Percentiles rank a stretch among this genome's conserved stretches.
Conservation (phyloP, 2,329 filamentous ascomycete genomes). For the Xylariaceae sp. region DNA sequence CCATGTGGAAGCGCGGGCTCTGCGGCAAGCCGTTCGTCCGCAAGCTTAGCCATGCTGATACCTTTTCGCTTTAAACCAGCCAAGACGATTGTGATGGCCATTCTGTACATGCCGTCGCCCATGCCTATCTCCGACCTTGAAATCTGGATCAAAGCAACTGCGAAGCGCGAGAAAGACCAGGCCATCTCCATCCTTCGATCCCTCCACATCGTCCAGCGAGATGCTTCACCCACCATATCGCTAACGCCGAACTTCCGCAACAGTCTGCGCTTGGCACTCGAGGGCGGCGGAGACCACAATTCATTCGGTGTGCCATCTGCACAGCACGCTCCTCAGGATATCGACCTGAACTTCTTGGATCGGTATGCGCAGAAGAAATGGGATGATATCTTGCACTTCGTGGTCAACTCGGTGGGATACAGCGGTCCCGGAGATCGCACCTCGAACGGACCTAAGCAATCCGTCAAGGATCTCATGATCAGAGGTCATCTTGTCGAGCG, state of each 20-base stretch:
- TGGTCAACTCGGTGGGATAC: conserved; percentile 70
- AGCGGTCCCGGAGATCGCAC: conserved; percentile 31
- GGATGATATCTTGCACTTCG: conserved; percentile 94
- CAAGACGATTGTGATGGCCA: conserved; percentile 91
- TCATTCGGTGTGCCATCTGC: conserved; percentile 86
- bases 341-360: conserved; percentile 71
- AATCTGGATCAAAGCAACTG: conserved; percentile 69
- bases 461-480: conserved; percentile 79
- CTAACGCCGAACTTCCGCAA: conserved; percentile 77
- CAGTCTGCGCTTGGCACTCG: conserved; percentile 80
- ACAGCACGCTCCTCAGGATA: conserved; percentile 54
- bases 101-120: conserved; percentile 83
- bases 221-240: conserved; percentile 64
- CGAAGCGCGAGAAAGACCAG: conserved; percentile 69
- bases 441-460: conserved; percentile 58
- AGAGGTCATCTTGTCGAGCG: conserved; percentile 74
- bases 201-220: conserved; percentile 80
- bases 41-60: conserved; percentile 1
- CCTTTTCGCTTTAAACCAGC: conserved; percentile 44
- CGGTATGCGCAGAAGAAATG: conserved; percentile 82
- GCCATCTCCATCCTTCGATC: conserved; percentile 74
- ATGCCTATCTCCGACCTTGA: conserved; percentile 78
- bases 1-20: neutral
- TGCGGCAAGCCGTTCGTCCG: neutral
- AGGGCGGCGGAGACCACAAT: conserved; percentile 76